Evolutionary conservation across 208 protist genomes (phyloP), one percentile per base, ranked within the genome.

Genomic region (Acanthamoeba triangularis): DNA sequence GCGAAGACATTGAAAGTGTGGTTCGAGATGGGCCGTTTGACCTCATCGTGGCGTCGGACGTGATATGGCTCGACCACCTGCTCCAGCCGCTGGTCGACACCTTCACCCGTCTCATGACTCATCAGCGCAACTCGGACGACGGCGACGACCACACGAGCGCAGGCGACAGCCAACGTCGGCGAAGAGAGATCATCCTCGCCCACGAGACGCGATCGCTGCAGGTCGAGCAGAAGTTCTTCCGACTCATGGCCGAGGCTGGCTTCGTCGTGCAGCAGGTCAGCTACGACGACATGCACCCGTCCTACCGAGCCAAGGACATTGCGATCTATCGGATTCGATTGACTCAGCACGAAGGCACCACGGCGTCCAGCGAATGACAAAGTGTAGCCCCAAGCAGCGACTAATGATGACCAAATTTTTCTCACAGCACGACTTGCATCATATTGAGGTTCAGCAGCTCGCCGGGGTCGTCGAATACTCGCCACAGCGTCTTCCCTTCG

Each of bases 201-300:
- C 88, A 94, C 35, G 88, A 94, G 52, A 94, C 88, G 65, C 35
- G 88, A 37, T 94, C 88, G 8, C 59, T 82, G 37, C 35, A 61
- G 49, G 88, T 94, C 18, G 88, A 94, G 49, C 65, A 78, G 28
- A 94, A 94, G 67, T 94, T 94, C 65, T 94, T 94, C 41, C 44
- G 49, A 3, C 11, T 80, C 11, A 72, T 94, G 59, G 65, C 76
- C 13, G 65, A 78, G 2, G 10, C 33, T 1, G 88, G 88, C 25
- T 94, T 94, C 30, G 56, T 61, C 35, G 23, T 78, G n/a, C 59
- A 49, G 13, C 30, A 44, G 11, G 88, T 94, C n/a, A 28, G 16
- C 37, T 94, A 41, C 5, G 88, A 94, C n/a, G 67, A 80, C n/a
- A 72, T 94, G 88, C 88, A 94, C 30, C 65, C 59, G 5, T 11